Percentiles rank a stretch among this genome's conserved stretches.
These are phyloP conservation scores for Xylariaceae sp. DNA, from an alignment of 2,329 filamentous ascomycete genomes.

Conservation along the genomic window DNA sequence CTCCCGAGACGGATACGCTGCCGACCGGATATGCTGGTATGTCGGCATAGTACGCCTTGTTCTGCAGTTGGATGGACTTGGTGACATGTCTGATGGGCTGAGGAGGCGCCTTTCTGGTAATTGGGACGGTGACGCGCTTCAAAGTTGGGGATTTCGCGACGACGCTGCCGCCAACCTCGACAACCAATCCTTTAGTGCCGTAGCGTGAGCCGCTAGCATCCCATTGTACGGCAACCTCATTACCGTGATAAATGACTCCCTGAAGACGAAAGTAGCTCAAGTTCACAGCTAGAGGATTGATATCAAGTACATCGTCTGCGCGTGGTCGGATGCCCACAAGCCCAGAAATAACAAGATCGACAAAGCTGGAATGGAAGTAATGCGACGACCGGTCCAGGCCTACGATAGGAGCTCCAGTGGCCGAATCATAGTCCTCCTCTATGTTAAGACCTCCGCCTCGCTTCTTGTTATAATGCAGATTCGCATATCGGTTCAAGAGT, in stretches of 20 bases:
- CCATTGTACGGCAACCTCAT: constrained; percentile 22
- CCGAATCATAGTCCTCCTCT: constrained; percentile 19
- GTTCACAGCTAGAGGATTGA: constrained; percentile 14
- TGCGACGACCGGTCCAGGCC: constrained; percentile 21
- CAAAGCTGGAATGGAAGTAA: constrained; percentile 24
- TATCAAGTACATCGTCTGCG: constrained; percentile 12
- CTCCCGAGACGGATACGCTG: constrained; percentile 13
- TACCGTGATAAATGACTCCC: constrained; percentile 20
- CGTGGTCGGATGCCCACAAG: constrained; percentile 19
- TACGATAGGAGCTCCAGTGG: constrained; percentile 14
- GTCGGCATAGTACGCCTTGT: background rate
- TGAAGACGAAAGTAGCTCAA: constrained; percentile 22
- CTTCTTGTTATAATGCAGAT: constrained; percentile 23
- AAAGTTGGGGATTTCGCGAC: background rate
- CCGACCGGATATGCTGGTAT: constrained; percentile 14
- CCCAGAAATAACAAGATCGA: constrained; percentile 22
- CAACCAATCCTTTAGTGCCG: constrained; percentile 7
- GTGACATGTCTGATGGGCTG: constrained; percentile 7
- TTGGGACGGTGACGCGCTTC: constrained; percentile 5
- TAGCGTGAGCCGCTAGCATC: constrained; percentile 16
- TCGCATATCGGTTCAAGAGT: constrained; percentile 12
- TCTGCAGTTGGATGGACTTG: constrained; percentile 20
- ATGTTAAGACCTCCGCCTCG: constrained; percentile 21
- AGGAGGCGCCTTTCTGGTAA: constrained; percentile 4
- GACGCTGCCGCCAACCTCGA: constrained; percentile 6